Evolutionary conservation across 768 basidiomycete species (phyloP).

Genomic region (Terana coerulea): DNA sequence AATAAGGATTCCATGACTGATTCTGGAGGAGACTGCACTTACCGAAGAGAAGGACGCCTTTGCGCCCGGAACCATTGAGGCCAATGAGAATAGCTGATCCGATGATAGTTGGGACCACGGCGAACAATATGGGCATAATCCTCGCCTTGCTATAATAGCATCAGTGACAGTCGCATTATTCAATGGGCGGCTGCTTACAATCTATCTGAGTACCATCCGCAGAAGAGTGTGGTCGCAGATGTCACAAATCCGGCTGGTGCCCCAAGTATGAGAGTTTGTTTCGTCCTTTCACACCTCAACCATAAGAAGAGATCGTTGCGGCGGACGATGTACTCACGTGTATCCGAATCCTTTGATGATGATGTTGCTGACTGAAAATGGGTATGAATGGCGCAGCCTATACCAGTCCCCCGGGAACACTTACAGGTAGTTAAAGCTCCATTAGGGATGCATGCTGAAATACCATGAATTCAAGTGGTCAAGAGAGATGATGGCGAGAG

Average conservation of each 20-base stretch:
- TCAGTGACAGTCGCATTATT: conserved; percentile 20
- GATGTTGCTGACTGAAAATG: conserved; percentile 57
- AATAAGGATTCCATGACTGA: too few relatives aligned
- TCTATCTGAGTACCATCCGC: conserved; percentile 65
- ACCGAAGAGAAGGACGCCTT: conserved; percentile 57
- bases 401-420: conserved; percentile 35
- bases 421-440: conserved; percentile 62
- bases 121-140: conserved; percentile 58
- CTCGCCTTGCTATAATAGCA: conserved; percentile 42
- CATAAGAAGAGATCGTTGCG: too few relatives aligned
- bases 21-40: not conserved
- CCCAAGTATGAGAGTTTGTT: conserved; percentile 55
- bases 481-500: not conserved
- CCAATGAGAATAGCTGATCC: conserved; percentile 46
- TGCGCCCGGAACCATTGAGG: conserved; percentile 42
- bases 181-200: conserved; percentile 32
- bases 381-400: too few relatives aligned
- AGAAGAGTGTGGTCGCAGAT: conserved; percentile 43
- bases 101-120: conserved; percentile 54
- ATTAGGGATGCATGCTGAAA: conserved; percentile 59
- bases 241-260: conserved; percentile 53
- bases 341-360: conserved; percentile 64
- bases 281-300: conserved; percentile 36
- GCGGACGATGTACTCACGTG: conserved; percentile 36
- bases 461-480: not conserved